phyloP scores from a whole-genome alignment of 2,329 filamentous ascomycete genomes.

The Alternaria novae-zelandiae region DNA sequence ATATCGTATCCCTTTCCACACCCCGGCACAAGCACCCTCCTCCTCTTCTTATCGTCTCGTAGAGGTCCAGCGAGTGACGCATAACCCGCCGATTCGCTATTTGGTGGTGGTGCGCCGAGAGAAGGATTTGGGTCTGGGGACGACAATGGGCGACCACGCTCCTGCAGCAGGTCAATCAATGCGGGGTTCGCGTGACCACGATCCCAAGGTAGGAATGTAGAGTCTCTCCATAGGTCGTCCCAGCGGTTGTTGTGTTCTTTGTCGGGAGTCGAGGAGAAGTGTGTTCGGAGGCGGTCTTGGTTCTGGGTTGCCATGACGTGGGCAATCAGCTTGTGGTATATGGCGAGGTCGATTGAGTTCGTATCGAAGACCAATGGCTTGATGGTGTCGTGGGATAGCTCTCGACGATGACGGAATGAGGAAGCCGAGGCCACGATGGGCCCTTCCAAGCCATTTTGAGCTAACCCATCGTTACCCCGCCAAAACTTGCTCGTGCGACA shows the following conservation, averaged over 20 bases:
- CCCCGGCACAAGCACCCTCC: slow-evolving; percentile 75
- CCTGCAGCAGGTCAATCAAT: slow-evolving; percentile 59
- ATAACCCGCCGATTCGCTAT: slow-evolving; percentile 5
- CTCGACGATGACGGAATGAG: neutral
- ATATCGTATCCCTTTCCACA: slow-evolving; percentile 86
- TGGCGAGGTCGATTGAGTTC: neutral
- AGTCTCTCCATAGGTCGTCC: slow-evolving; percentile 15
- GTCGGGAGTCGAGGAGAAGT: slow-evolving; percentile 53
- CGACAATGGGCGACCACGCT: slow-evolving; percentile 13
- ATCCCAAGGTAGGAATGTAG: slow-evolving; percentile 63
- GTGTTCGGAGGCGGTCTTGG: slow-evolving; percentile 47
- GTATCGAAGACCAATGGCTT: neutral
- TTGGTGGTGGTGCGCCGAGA: slow-evolving; percentile 20
- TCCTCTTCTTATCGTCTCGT: slow-evolving; percentile 43
- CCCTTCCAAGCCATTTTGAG: neutral
- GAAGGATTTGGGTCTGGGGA: slow-evolving; percentile 25
- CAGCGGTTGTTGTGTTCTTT: slow-evolving; percentile 43
- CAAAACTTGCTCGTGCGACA: neutral
- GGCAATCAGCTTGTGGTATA: neutral
- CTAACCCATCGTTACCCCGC: slow-evolving; percentile 3
- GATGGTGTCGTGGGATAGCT: neutral
- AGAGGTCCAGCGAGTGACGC: slow-evolving; percentile 20
- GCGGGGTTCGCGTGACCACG: slow-evolving; percentile 64
- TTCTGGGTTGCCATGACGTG: slow-evolving; percentile 32
- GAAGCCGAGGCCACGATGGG: neutral